A percentile compares a stretch with the other conserved stretches of the same genome.
These are phyloP conservation scores for Metschnikowia colocasiae DNA, from an alignment of 805 yeast genomes.

Conservation along the genomic window DNA sequence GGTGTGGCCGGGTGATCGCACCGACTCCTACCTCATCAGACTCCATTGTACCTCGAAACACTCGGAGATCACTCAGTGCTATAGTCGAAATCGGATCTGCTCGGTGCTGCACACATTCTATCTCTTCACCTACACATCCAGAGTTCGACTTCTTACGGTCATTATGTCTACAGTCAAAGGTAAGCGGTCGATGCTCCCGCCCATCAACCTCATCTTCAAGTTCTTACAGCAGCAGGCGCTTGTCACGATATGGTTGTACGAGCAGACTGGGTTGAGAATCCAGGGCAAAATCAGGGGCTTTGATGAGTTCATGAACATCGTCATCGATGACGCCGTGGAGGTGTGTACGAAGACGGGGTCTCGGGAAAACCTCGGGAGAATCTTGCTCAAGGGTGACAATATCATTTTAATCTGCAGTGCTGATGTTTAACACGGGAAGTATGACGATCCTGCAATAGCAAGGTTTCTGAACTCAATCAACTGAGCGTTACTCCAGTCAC, in stretches of 20 bases:
- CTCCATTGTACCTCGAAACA: too few species aligned
- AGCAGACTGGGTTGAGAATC: constrained; percentile 71
- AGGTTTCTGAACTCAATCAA: too few species aligned
- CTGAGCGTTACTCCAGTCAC: too few species aligned
- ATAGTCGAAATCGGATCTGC: too few species aligned
- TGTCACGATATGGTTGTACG: constrained; percentile 87
- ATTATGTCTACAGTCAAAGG: constrained; percentile 18
- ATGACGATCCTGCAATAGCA: too few species aligned
- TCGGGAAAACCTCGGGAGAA: constrained; percentile 60
- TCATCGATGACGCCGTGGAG: constrained; percentile 61
- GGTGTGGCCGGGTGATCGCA: too few species aligned
- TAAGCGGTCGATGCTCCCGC: constrained; percentile 62
- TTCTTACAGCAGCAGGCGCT: constrained; percentile 75
- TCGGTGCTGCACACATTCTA: too few species aligned
- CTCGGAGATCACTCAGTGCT: too few species aligned
- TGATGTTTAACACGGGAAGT: constrained; percentile 17
- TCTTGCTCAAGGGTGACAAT: constrained; percentile 90
- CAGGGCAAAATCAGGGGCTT: constrained; percentile 88
- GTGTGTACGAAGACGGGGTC: constrained; percentile 49
- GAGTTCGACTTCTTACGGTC: too few species aligned
- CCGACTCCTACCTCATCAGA: too few species aligned
- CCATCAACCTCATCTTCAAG: constrained; percentile 86
- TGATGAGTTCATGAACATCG: constrained; percentile 94
- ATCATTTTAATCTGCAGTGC: constrained; percentile 63
- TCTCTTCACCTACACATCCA: neutral